A percentile compares a stretch with the other conserved stretches of the same genome.
phyloP scores from a whole-genome alignment of 116 monocot species.

The Phalaenopsis hybrid region DNA sequence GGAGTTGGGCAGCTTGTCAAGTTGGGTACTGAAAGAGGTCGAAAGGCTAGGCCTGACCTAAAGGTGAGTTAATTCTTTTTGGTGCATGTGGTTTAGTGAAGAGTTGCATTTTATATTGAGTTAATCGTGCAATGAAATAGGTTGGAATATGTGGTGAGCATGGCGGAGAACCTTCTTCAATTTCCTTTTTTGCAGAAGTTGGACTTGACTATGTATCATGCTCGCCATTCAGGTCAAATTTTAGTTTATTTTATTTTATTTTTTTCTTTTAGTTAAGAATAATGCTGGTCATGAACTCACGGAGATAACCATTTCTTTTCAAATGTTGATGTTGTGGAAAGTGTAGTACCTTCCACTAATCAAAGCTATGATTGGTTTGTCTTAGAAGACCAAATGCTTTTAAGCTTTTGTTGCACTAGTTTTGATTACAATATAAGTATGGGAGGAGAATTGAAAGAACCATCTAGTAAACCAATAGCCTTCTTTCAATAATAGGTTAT shows the following conservation, averaged over 20 bases:
- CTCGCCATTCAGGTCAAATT: conserved; percentile 79
- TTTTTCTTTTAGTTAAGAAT: not conserved
- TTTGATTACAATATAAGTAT: no score
- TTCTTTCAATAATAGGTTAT: no score
- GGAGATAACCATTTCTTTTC: no score
- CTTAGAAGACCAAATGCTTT: no score
- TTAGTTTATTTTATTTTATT: not conserved
- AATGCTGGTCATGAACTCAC: not conserved
- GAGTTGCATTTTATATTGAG: not conserved
- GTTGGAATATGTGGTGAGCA: conserved; percentile 96
- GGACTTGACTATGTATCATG: conserved; percentile 97
- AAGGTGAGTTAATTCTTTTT: conserved; percentile 37
- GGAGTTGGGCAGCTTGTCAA: conserved; percentile 86
- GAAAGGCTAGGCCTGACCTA: conserved; percentile 58
- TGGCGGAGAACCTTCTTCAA: conserved; percentile 89
- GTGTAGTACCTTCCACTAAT: no score
- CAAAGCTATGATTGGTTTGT: no score
- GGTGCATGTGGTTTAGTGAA: not conserved
- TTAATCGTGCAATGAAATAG: conserved; percentile 26
- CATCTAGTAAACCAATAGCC: no score
- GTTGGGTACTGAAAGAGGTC: conserved; percentile 84
- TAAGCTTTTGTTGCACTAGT: no score
- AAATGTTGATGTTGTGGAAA: no score
- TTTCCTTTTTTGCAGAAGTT: conserved; percentile 83
- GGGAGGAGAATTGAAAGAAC: no score